Percentiles rank a stretch among this genome's conserved stretches.
Evolutionary conservation across 1,284 basidiomycete genomes (phyloP).

Genomic region (Tranzscheliella williamsii): DNA sequence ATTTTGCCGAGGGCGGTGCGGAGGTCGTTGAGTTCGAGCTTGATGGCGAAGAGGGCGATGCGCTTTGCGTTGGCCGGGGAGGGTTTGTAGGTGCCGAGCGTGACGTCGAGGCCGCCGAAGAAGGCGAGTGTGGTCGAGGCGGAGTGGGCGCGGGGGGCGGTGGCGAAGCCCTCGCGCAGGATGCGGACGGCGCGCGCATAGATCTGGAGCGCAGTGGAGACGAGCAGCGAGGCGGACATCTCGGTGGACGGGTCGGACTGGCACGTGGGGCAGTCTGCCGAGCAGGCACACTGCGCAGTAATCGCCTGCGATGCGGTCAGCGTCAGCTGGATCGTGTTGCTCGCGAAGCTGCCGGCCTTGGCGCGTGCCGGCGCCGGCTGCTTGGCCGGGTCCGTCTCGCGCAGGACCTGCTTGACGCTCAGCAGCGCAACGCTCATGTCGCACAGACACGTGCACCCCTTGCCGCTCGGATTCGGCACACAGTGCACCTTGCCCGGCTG

Average conservation of each 20-base stretch:
- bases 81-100: slow-evolving; percentile 54
- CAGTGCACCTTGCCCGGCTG: slow-evolving; percentile 53
- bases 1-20: slow-evolving; percentile 52
- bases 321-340: slow-evolving; percentile 50
- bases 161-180: slow-evolving; percentile 46
- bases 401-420: slow-evolving; percentile 42
- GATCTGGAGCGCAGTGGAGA: slow-evolving; percentile 58
- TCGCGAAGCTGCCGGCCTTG: slow-evolving; percentile 4
- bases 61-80: slow-evolving; percentile 45
- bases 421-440: slow-evolving; percentile 52
- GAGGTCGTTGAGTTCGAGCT: slow-evolving; percentile 55
- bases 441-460: slow-evolving; percentile 57
- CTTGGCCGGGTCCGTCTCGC: slow-evolving; percentile 22
- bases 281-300: slow-evolving; percentile 53
- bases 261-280: slow-evolving; percentile 57
- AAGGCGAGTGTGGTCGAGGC: slow-evolving; percentile 2
- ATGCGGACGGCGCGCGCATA: slow-evolving; percentile 56
- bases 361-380: background rate
- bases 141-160: background rate
- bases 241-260: slow-evolving; percentile 47
- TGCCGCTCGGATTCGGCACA: slow-evolving; percentile 56
- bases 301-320: slow-evolving; percentile 55
- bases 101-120: slow-evolving; percentile 45
- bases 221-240: slow-evolving; percentile 48
- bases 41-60: slow-evolving; percentile 59